phyloP scores from a whole-genome alignment of 2,329 filamentous ascomycete genomes.

The Talaromyces sp. region DNA sequence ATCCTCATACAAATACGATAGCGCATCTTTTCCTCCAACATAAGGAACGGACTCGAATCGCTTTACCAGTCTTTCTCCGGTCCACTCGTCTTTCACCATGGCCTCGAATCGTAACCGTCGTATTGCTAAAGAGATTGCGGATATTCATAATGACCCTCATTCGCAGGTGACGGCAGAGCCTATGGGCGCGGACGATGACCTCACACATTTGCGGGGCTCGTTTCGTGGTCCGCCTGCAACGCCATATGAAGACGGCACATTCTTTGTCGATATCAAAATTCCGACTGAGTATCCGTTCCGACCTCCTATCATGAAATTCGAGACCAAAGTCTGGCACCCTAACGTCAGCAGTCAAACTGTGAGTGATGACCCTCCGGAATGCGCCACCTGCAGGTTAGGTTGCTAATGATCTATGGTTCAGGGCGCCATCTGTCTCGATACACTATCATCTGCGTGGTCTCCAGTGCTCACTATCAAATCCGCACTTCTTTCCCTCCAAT shows the following conservation, averaged over 20 bases:
- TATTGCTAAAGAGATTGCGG: conserved; percentile 48
- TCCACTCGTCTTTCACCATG: conserved; percentile 37
- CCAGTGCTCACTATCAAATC: conserved; percentile 96
- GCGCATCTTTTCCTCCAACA: neutral
- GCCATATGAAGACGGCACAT: conserved; percentile 84
- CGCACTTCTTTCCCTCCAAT: conserved; percentile 86
- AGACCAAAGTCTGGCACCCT: conserved; percentile 94
- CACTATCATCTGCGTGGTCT: conserved; percentile 83
- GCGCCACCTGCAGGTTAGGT: neutral
- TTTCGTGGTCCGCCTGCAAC: conserved; percentile 88
- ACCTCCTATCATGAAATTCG: conserved; percentile 84
- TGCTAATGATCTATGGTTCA: conserved; percentile 36
- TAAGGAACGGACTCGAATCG: neutral
- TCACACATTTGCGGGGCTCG: conserved; percentile 77
- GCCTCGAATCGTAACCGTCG: conserved; percentile 56
- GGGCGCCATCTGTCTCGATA: conserved; percentile 97
- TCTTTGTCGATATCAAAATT: conserved; percentile 78
- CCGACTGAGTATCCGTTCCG: conserved; percentile 90
- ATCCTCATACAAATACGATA: neutral
- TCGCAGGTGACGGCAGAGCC: conserved; percentile 72
- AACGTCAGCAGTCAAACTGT: conserved; percentile 94
- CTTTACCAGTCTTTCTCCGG: neutral
- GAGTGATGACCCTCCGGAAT: conserved; percentile 34
- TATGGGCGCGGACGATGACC: conserved; percentile 59
- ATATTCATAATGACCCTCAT: conserved; percentile 59